These are phyloP conservation scores for Erysimum pusillum DNA, from an alignment of 441 rosid genomes.

Conservation along the genomic window DNA sequence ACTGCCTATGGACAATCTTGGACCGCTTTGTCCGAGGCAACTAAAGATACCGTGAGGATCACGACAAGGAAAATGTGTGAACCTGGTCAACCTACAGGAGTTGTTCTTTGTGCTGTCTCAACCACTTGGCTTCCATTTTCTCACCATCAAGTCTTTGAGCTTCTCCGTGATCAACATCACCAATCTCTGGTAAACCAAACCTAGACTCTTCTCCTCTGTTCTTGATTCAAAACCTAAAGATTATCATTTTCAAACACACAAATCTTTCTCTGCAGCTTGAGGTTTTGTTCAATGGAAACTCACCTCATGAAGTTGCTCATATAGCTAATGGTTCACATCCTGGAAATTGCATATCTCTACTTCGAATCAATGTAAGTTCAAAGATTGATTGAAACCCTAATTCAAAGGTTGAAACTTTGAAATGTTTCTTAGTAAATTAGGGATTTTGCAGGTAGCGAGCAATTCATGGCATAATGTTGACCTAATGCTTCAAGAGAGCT, in stretches of 20 bases:
- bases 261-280: conserved; percentile 56
- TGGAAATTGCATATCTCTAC: conserved; percentile 91
- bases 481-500: conserved; percentile 88
- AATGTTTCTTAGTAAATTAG: background rate
- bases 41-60: conserved; percentile 70
- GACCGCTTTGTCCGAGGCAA: conserved; percentile 77
- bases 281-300: conserved; percentile 79
- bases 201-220: conserved; percentile 14
- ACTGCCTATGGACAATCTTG: conserved; percentile 74
- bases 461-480: conserved; percentile 89
- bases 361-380: conserved; percentile 78
- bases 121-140: conserved; percentile 89
- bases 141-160: conserved; percentile 75
- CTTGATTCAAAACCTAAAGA: background rate
- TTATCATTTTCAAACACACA: background rate
- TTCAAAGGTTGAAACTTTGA: background rate
- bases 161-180: conserved; percentile 77
- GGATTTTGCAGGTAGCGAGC: conserved; percentile 68
- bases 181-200: conserved; percentile 66
- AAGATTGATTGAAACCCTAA: too few relatives aligned
- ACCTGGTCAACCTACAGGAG: conserved; percentile 82
- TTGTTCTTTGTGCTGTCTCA: conserved; percentile 82
- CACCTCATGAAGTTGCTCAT: conserved; percentile 90
- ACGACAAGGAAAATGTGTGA: conserved; percentile 73
- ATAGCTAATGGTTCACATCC: conserved; percentile 94